Base-by-base conservation (phyloP, 306 rosid species). In the Medicago arabica region DNA sequence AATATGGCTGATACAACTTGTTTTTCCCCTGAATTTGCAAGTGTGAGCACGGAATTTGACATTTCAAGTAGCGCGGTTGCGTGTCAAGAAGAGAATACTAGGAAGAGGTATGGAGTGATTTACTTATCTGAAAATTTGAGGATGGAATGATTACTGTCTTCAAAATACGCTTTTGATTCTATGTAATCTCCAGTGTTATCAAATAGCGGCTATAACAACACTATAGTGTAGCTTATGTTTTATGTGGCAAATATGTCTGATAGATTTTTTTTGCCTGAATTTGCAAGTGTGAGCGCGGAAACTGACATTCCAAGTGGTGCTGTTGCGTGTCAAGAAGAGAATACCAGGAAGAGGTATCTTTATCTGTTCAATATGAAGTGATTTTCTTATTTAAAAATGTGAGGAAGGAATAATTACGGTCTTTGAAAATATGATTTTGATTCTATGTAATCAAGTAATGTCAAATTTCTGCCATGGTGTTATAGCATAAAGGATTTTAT, bases 261-360 rank as follows among this genome's bases (percentile, higher is more conserved):
- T 34, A 34, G 38, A 34, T 34, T 34, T 34, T 31, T 34, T 34
- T 34, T 34, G 7, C 38, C 44, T 65, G 43, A 36, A 46, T 64
- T 69, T 77, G 74, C 59, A 40, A 87, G 91, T 55, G 82, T 36
- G 68, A 47, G 82, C 59, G 50, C 80, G 18, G 88, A 87, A 16
- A 58, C 81, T 25, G 96, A 86, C 47, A 69, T 84, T 64, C 80
- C 86, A 5, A 79, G 67, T 47, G 87, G 82, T 18, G 78, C 19
- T 78, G 74, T 76, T 72, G 75, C 71, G 2, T 63, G 85, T 49
- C 87, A 55, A 80, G 94, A 54, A 80, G 95, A 71, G 71, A 79
- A 44, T 75, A 16, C 68, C 68, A 84, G 91, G 65, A 94, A 94
- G 84, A 92, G 96, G 98, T 92, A 82, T 78, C 8, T 53, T 67